Evolutionary conservation across 2,329 filamentous ascomycete genomes (phyloP), one percentile per base, ranked within the genome.

Genomic region (Rachicladosporium sp.): DNA sequence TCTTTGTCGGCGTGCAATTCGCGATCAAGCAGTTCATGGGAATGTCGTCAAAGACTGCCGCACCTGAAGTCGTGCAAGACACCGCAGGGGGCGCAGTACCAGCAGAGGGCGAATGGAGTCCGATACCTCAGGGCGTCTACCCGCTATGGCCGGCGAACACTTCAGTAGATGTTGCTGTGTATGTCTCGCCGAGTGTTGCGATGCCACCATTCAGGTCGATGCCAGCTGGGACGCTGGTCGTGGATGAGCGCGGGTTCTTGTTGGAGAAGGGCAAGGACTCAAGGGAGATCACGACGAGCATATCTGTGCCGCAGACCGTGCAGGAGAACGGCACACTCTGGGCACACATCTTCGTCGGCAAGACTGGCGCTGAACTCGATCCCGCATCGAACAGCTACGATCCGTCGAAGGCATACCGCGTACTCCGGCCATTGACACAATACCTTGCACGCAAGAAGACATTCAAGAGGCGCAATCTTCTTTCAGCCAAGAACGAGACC

Each of bases 281-380:
- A 55, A 76, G 91, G 42, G 71, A 80, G 40, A 72, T 88, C 42
- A 79, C 89, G 50, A 83, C 82, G 5, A 79, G 70, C 30, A 86
- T 98, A 56, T 64, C 70, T 3, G 78, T 96, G 3, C 89, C 91
- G 2, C 69, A 70, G 45, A 70, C 76, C 32, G 87, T 93, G 0
- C 88, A 95, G 68, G 73, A 87, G 50, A 96, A 96, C 58, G 87
- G 85, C 29, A 95, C 89, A 1, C 73, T 98, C 7, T 95, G 85
- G 78, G 89, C 84, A 2, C 91, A 98, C 61, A 93, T 96, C 62
- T 94, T 87, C 53, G 68, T 96, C 44, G 85, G 78, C 8, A 74
- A 93, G 48, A 66, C 78, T 7, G 89, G 88, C 38, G 74, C 76
- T 43, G 70, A 74, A 41, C 66, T 94, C 27, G 89, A 96, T 54